These are phyloP conservation scores for Backusella psychrophila DNA, from an alignment of 192 early-diverging fungal species.

Conservation along the genomic window DNA sequence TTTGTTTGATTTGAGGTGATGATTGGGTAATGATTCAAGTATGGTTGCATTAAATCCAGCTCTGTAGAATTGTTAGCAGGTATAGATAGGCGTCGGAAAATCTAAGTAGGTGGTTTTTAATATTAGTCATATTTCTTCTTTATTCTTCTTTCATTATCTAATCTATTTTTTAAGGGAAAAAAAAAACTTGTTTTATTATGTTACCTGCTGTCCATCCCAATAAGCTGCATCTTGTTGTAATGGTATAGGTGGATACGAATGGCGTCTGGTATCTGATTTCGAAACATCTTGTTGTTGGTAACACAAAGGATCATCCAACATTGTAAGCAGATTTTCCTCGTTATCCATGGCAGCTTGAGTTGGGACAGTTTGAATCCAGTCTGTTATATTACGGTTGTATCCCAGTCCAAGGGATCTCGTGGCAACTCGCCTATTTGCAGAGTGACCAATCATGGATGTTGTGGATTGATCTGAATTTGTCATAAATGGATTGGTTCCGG, in stretches of 20 bases:
- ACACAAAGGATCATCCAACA: not conserved
- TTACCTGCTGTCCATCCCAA: not conserved
- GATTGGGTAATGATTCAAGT: not conserved
- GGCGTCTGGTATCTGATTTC: not conserved
- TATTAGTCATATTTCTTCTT: not conserved
- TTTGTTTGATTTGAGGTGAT: not conserved
- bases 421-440: not conserved
- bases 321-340: not conserved
- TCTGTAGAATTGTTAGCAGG: not conserved
- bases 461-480: not conserved
- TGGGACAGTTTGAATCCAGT: constrained; percentile 2
- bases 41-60: not conserved
- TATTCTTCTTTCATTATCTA: not conserved
- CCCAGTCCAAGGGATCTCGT: not conserved
- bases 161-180: not conserved
- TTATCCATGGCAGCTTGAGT: not conserved
- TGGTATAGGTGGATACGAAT: constrained; percentile 5
- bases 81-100: constrained; percentile 1
- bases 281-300: not conserved
- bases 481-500: not conserved
- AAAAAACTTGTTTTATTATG: not conserved
- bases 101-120: not conserved
- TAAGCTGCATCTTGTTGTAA: not conserved
- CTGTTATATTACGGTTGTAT: constrained; percentile 7
- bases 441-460: not conserved